Evolutionary conservation across 2,329 filamentous ascomycete genomes (phyloP).

Genomic region (Ambrosiella xylebori): DNA sequence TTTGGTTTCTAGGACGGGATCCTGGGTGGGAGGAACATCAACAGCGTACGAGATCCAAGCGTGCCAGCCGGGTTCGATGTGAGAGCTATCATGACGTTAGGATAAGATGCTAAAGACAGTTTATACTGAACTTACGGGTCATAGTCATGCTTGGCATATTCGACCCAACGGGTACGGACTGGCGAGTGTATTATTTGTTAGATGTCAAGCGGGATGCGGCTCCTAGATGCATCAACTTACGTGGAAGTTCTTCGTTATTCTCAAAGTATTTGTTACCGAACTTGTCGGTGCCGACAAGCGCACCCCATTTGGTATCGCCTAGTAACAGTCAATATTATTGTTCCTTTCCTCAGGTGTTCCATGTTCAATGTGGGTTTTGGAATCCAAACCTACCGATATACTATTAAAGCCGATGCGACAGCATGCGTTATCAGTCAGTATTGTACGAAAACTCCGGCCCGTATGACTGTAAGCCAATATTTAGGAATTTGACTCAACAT

Average conservation of each 20-base stretch:
- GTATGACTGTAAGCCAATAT: too few species aligned
- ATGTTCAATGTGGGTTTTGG: too few species aligned
- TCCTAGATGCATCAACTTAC: constrained; percentile 32
- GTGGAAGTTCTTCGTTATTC: constrained; percentile 83
- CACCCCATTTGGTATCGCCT: constrained; percentile 95
- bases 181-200: constrained; percentile 5
- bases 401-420: neutral
- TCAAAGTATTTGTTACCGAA: constrained; percentile 98
- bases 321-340: neutral
- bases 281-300: constrained; percentile 66
- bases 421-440: neutral
- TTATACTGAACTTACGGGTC: constrained; percentile 33
- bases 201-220: neutral
- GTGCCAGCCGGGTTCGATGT: constrained; percentile 95
- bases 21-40: constrained; percentile 66
- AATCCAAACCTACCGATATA: neutral
- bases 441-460: neutral
- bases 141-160: constrained; percentile 79
- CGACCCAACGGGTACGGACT: constrained; percentile 95
- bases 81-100: constrained; percentile 24
- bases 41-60: constrained; percentile 92
- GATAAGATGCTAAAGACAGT: neutral
- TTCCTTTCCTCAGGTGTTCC: too few species aligned
- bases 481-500: constrained; percentile 18
- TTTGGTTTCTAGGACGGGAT: constrained; percentile 51